These are phyloP conservation scores for Chimonanthus salicifolius DNA, from an alignment of 164 flowering plant genomes.

Conservation along the genomic window DNA sequence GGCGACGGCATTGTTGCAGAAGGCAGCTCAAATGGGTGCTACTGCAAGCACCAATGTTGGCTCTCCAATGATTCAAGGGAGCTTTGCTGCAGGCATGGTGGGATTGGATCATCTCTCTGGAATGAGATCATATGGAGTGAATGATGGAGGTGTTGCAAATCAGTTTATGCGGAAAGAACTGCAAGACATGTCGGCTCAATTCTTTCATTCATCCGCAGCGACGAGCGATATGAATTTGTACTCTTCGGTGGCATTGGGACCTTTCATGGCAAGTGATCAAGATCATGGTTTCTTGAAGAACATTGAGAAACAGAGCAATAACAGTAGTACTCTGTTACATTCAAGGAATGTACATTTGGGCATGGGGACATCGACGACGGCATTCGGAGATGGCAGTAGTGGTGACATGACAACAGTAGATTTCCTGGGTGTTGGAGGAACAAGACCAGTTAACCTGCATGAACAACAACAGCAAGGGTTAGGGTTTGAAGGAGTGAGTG, in stretches of 20 bases:
- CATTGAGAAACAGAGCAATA: no score
- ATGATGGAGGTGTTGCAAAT: constrained; percentile 12
- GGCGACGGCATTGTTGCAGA: constrained; percentile 90
- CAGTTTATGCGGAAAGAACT: background rate
- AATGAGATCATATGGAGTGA: background rate
- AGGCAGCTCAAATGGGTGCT: constrained; percentile 94
- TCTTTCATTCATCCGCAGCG: no score
- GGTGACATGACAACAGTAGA: constrained; percentile 31
- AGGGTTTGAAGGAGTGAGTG: constrained; percentile 6
- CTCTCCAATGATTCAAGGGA: constrained; percentile 32
- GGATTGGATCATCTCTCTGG: no score
- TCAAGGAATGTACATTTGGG: background rate
- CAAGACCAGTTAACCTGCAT: constrained; percentile 6
- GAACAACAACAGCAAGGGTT: background rate
- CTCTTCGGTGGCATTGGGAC: background rate
- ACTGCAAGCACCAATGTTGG: constrained; percentile 40
- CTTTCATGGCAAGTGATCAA: constrained; percentile 3
- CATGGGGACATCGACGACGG: background rate
- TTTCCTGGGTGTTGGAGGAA: constrained; percentile 42
- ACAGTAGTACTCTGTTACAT: no score
- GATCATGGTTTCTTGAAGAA: background rate
- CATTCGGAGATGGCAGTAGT: background rate
- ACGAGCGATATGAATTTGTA: background rate
- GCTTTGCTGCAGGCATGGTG: constrained; percentile 28
- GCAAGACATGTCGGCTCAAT: no score